Base-by-base conservation (phyloP, 2,329 filamentous ascomycete species). In the Orbilia ellipsospora region DNA sequence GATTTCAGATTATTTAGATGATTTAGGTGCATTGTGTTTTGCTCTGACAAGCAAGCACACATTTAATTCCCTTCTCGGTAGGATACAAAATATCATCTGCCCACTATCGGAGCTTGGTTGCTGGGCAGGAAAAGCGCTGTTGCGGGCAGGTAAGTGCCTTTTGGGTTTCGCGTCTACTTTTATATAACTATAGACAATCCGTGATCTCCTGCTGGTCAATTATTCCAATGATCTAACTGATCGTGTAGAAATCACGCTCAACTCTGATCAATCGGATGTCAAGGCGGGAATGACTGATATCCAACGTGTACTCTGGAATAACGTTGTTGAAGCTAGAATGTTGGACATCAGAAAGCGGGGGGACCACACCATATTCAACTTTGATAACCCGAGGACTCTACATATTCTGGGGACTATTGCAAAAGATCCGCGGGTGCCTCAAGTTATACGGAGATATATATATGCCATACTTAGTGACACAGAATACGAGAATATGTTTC, bases 401-500 rank as follows among this genome's bases (percentile, higher is more conserved):
- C 40, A 40, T 1, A 56, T 57, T 20, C 36, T 70, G 44, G 40
- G 23, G 8, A 50, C 23, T 42, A 57, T 70, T 23, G 51, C 57
- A 3, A 0, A 12, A 12, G 28, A 63, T 23, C 50, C 4, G 2
- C 2, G 51, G n/a, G 50, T 48, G 20, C 59, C 66, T 1, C 28
- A 6, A 15, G 57, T 57, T 0, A 6, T 70, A 4, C 66, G 40
- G 31, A n/a, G 42, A 18, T 70, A 63, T 23, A 42, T 63, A 2
- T 50, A 23, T 15, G 42, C 57, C n/a, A 28, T 70, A 2, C 51
- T 70, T 4, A 28, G 16, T n/a, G 63, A 70, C 26, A 50, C 36
- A 3, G 66, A 70, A 20, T 62, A 70, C n/a, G 48, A 63, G 40
- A 70, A 70, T 13, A 70, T 70, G 66, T 70, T 70, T 63, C 26